phyloP scores from a whole-genome alignment of 106 monocot genomes.

The Apostasia shenzhenica region DNA sequence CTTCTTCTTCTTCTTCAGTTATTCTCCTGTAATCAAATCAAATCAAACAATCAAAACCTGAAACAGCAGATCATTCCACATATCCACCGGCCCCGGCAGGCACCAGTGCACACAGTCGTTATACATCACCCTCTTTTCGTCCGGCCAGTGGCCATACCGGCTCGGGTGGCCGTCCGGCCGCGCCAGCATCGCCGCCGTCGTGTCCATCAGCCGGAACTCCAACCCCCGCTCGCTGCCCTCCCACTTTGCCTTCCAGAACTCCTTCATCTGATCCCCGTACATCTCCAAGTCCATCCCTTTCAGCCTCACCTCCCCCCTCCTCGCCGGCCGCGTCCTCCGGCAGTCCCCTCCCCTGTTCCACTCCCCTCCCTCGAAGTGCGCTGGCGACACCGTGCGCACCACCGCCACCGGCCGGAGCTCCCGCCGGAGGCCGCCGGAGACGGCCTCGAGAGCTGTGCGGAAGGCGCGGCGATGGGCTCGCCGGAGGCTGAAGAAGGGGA shows the following conservation, averaged over 20 bases:
- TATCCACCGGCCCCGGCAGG: slow-evolving; percentile 60
- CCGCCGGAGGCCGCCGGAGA: neutral
- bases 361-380: slow-evolving; percentile 36
- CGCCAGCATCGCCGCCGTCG: slow-evolving; percentile 29
- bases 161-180: slow-evolving; percentile 67
- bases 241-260: slow-evolving; percentile 28
- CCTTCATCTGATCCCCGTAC: slow-evolving; percentile 34
- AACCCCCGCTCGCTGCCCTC: slow-evolving; percentile 25
- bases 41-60: slow-evolving; percentile 11
- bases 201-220: slow-evolving; percentile 37
- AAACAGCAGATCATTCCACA: slow-evolving; percentile 60
- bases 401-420: slow-evolving; percentile 17
- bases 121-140: slow-evolving; percentile 22
- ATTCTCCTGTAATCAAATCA: neutral
- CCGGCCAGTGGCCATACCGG: slow-evolving; percentile 39
- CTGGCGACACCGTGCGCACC: slow-evolving; percentile 35
- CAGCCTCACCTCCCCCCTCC: slow-evolving; percentile 20
- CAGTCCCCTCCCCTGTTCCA: slow-evolving; percentile 57
- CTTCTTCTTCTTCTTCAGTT: too few species aligned
- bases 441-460: slow-evolving; percentile 25
- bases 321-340: slow-evolving; percentile 23
- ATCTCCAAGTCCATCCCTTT: slow-evolving; percentile 15
- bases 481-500: slow-evolving; percentile 16
- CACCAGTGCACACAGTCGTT: slow-evolving; percentile 83
- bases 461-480: slow-evolving; percentile 31